Percentiles rank a stretch among this genome's conserved stretches.
Evolutionary conservation across 1,284 basidiomycete species (phyloP).

Genomic region (Mycocalia duriaeana): DNA sequence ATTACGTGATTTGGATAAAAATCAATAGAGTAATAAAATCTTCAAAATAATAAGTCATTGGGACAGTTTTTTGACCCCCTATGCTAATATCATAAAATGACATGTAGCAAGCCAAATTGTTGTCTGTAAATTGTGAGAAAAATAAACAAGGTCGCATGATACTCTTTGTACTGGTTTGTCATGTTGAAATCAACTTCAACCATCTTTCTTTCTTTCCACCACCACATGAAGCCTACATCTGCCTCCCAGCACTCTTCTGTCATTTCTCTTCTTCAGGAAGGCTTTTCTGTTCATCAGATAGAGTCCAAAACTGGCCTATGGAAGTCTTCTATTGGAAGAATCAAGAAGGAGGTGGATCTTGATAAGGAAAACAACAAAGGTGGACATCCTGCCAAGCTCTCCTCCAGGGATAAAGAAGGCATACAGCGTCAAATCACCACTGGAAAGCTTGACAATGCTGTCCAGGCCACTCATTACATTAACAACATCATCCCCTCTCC

Average conservation of each 20-base stretch:
- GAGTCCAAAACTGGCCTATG: slow-evolving; percentile 8
- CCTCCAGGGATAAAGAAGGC: slow-evolving; percentile 5
- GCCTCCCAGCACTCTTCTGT: slow-evolving; percentile 3
- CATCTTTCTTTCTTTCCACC: not conserved
- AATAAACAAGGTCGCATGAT: slow-evolving; percentile 6
- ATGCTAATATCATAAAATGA: not conserved
- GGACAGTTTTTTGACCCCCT: too few relatives aligned
- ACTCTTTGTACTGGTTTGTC: slow-evolving; percentile 5
- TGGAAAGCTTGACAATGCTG: slow-evolving; percentile 9
- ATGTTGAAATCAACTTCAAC: slow-evolving; percentile 5
- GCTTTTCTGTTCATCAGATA: slow-evolving; percentile 6
- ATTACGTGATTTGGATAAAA: too few relatives aligned
- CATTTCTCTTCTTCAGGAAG: slow-evolving; percentile 5
- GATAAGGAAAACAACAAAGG: slow-evolving; percentile 6
- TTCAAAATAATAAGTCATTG: too few relatives aligned
- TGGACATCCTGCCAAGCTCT: slow-evolving; percentile 7
- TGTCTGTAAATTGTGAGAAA: not conserved
- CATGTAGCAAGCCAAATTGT: not conserved
- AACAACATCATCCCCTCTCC: slow-evolving; percentile 9
- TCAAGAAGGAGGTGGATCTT: slow-evolving; percentile 2
- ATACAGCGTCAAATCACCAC: slow-evolving; percentile 6
- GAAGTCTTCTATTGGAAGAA: slow-evolving; percentile 7
- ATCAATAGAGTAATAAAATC: too few relatives aligned
- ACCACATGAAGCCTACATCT: slow-evolving; percentile 8
- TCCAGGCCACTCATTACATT: slow-evolving; percentile 8